Evolutionary conservation across 1,139 yeast species (phyloP).

Genomic region (Geotrichum europaeum): DNA sequence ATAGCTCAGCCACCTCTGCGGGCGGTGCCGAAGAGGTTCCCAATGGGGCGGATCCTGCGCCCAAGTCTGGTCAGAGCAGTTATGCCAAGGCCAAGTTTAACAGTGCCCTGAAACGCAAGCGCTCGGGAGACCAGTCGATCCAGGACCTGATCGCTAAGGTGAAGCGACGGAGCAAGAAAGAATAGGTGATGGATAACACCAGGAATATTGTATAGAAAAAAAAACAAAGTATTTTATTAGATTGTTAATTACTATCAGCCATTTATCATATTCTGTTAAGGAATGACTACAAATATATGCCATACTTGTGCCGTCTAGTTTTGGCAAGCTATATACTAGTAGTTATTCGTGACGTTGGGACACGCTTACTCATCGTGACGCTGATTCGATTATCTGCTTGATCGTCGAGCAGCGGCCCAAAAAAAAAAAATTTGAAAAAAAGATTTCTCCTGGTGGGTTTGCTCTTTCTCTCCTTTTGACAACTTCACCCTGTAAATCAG

Average conservation of each 20-base stretch:
- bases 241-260: not conserved
- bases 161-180: constrained; percentile 23
- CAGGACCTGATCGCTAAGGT: constrained; percentile 27
- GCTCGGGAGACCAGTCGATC: constrained; percentile 20
- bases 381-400: too few relatives aligned
- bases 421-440: too few relatives aligned
- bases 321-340: too few relatives aligned
- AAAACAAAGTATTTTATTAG: not conserved
- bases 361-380: too few relatives aligned
- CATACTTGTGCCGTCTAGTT: too few relatives aligned
- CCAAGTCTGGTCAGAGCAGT: not conserved
- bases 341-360: too few relatives aligned
- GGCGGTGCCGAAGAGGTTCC: constrained; percentile 1
- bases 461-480: too few relatives aligned
- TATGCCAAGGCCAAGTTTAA: constrained; percentile 12
- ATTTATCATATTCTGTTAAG: not conserved
- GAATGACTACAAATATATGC: too few relatives aligned
- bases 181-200: not conserved
- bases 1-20: not conserved
- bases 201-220: not conserved
- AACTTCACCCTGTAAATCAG: too few relatives aligned
- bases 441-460: too few relatives aligned
- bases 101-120: constrained; percentile 16
- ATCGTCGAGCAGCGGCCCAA: too few relatives aligned
- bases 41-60: not conserved